Base-by-base conservation (phyloP, 148 eudicot genomes). In the Polygonum aviculare region DNA sequence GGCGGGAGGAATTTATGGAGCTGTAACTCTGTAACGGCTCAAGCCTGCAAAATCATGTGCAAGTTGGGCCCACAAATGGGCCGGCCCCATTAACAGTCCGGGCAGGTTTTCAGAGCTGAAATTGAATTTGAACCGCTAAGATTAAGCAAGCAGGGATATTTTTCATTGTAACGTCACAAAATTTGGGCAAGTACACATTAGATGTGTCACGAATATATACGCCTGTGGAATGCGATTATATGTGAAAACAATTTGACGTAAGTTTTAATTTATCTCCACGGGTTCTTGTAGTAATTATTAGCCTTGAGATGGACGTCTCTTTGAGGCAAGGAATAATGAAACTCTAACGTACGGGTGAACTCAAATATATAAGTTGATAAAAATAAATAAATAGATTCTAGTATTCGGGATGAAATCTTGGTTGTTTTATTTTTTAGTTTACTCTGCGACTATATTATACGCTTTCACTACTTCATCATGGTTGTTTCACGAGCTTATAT, bases 21-120 rank as follows among this genome's bases (percentile, higher is more conserved):
- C 33, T 60, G 67, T 21, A 60, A 60, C 67, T 6, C 33, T 60
- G 67, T 21, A 60, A 60, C 67, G 35, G 67, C 36, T 60, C 31
- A 57, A 19, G 63, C 11, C 39, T 63, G 72, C 36, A 38, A 1
- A 36, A 38, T 41, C 72, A 67, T 67, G 72, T 67, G 45, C 72
- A 36, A 2, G 16, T 35, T 36, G 72, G 72, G 45, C 72, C 72
- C 72, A 67, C 45, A 67, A 67, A 5, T 67, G 72, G 72, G 72
- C 45, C 44, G 2, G 72, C 45, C 72, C 72, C 72, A 67, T 67
- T 62, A 62, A 62, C 39, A 62, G 69, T 26, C 38, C 31, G 69
- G 38, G 38, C 38, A 57, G 47, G 7, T 44, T 44, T 21, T 1
- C 63, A 57, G 63, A 63, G 39, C 36, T 63, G 39, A 33, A 63